A percentile compares a stretch with the other conserved stretches of the same genome.
Evolutionary conservation across 495 filamentous ascomycete genomes (phyloP).

Genomic region (Aspergillus leporis): DNA sequence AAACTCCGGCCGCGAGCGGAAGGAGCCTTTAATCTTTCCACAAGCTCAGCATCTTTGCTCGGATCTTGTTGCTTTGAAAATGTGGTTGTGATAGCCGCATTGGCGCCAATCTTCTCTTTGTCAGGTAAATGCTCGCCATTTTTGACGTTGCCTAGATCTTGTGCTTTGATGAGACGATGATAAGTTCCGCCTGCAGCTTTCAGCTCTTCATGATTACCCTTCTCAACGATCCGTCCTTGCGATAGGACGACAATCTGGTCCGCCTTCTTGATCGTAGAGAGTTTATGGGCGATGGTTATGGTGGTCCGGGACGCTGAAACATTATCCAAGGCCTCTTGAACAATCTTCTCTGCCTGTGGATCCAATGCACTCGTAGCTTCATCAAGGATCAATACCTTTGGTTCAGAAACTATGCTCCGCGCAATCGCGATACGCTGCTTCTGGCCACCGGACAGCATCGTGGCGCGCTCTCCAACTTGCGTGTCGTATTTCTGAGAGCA

Average conservation of each 20-base stretch:
- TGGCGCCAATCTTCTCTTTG: background rate
- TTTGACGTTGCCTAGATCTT: conserved; percentile 15
- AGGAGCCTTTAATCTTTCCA: background rate
- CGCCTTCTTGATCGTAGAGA: conserved; percentile 51
- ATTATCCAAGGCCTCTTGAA: conserved; percentile 38
- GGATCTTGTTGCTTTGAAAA: background rate
- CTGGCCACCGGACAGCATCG: conserved; percentile 39
- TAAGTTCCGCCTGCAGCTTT: conserved; percentile 40
- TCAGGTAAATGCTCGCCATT: background rate
- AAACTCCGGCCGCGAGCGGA: background rate
- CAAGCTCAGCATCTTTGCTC: background rate
- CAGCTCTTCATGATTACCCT: conserved; percentile 45
- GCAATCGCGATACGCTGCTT: conserved; percentile 64
- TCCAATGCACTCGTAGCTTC: conserved; percentile 48
- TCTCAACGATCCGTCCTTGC: conserved; percentile 44
- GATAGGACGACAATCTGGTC: conserved; percentile 50
- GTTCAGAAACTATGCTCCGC: conserved; percentile 72
- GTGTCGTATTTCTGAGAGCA: conserved; percentile 23
- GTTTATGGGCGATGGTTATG: conserved; percentile 46
- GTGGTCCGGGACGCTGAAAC: conserved; percentile 30
- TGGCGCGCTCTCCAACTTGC: conserved; percentile 21
- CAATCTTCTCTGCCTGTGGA: conserved; percentile 34
- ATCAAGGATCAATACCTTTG: conserved; percentile 67
- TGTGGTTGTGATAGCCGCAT: background rate
- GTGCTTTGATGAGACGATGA: conserved; percentile 31